Evolutionary conservation across 2,329 filamentous ascomycete species (phyloP), one percentile per base, ranked within the genome.

Genomic region (Didymella glomerata): DNA sequence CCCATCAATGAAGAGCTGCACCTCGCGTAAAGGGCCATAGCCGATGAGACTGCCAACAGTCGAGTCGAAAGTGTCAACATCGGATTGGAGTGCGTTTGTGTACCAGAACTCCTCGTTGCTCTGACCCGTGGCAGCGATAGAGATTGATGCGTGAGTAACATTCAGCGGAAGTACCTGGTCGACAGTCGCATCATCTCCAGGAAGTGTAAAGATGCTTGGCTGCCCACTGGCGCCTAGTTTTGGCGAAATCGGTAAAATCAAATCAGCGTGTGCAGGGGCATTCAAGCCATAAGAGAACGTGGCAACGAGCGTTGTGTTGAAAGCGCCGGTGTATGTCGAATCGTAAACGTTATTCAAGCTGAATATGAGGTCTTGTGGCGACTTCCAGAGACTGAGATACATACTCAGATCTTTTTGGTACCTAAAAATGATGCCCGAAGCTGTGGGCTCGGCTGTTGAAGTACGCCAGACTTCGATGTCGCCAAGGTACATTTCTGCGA

Each of bases 401-500:
- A 44, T 44, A 14, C 41, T 44, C 14, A 44, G 16, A n/a, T 44
- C 41, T 27, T 44, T 44, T 10, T n/a, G 41, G 41, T 44, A 44
- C 22, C 24, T n/a, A 8, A 44, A 27, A 3, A 44, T 20, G 14
- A 44, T 44, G 22, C 41, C 41, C 6, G 41, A 44, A n/a, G 41
- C 24, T 6, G 41, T 44, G 22, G 41, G 41, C 24, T 44, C 41
- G 14, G 41, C 41, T n/a, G 41, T 44, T 13, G 41, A 44, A 13
- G 41, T 44, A 25, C 41, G 41, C 41, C 41, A 44, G 14, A 44
- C 41, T 44, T 44, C 41, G 14, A 44, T 44, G 22, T 44, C 41
- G 14, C 41, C 41, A 4, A 44, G 41, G 8, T 44, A 44, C 41
- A 44, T 44, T 10, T 27, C 41, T 9, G 41, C 41, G 3, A 44